Conservation (phyloP, 73 alveolate species). For the Paramecium biaurelia region DNA sequence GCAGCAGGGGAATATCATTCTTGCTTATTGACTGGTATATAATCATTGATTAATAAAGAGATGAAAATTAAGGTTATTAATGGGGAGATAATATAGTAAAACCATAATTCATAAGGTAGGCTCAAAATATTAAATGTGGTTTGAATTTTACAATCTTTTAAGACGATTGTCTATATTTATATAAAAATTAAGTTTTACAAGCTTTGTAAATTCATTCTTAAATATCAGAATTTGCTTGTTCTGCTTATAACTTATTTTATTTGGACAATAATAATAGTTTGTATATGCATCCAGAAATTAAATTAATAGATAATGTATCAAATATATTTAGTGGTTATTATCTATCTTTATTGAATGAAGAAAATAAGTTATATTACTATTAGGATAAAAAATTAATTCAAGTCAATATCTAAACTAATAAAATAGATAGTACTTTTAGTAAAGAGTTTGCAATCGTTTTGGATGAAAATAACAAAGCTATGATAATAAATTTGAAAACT, state of each 20-base stretch:
- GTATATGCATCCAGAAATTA: not conserved
- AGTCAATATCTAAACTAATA: not conserved
- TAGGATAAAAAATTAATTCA: not conserved
- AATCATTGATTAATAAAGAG: not conserved
- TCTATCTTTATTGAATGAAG: conserved; percentile 1
- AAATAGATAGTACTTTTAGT: conserved; percentile 18
- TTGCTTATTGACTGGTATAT: not conserved
- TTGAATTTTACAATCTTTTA: not conserved
- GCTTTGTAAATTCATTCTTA: not conserved
- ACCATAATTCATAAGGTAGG: not conserved
- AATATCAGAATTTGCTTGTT: conserved; percentile 19
- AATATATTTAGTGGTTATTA: conserved; percentile 29
- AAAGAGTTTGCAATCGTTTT: not conserved
- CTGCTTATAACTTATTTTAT: not conserved
- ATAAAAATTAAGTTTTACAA: not conserved
- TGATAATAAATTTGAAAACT: not conserved
- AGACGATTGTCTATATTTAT: not conserved
- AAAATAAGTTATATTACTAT: not conserved
- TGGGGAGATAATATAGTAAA: not conserved
- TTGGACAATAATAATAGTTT: not conserved
- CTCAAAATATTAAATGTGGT: conserved; percentile 8
- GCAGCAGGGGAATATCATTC: conserved; percentile 52
- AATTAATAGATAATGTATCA: not conserved
- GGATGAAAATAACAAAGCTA: not conserved
- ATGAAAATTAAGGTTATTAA: not conserved